Evolutionary conservation across 2,329 filamentous ascomycete species (phyloP).

Genomic region (Claviceps monticola): DNA sequence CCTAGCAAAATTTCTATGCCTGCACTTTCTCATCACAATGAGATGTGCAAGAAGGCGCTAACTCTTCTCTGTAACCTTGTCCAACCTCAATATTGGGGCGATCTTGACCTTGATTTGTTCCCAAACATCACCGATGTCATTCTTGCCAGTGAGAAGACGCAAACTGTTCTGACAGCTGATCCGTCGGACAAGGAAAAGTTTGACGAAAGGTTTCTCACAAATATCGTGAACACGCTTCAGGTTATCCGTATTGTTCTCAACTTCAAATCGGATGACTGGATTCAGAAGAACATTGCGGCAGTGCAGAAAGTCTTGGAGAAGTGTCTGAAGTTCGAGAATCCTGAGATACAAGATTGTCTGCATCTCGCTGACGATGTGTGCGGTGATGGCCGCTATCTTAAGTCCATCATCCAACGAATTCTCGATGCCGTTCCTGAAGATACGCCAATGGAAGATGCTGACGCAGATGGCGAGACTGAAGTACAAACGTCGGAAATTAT

Average conservation of each 20-base stretch:
- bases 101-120: conserved; percentile 83
- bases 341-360: conserved; percentile 86
- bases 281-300: conserved; percentile 59
- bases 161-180: conserved; percentile 42
- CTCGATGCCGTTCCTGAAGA: conserved; percentile 79
- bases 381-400: conserved; percentile 56
- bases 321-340: conserved; percentile 71
- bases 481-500: conserved; percentile 77
- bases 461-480: conserved; percentile 74
- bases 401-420: conserved; percentile 67
- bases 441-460: conserved; percentile 54
- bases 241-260: conserved; percentile 83
- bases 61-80: conserved; percentile 71
- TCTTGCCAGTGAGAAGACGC: conserved; percentile 66
- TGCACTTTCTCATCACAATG: conserved; percentile 44
- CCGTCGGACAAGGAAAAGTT: conserved; percentile 53
- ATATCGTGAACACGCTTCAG: conserved; percentile 87
- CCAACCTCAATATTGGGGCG: conserved; percentile 78
- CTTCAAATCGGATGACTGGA: conserved; percentile 81
- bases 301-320: conserved; percentile 87
- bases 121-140: conserved; percentile 81
- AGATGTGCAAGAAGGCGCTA: conserved; percentile 78
- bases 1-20: conserved; percentile 28
- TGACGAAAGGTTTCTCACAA: conserved; percentile 73
- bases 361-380: conserved; percentile 58